These are phyloP conservation scores for Fraxinus anomala DNA, from an alignment of 257 asterid genomes.

Conservation along the genomic window DNA sequence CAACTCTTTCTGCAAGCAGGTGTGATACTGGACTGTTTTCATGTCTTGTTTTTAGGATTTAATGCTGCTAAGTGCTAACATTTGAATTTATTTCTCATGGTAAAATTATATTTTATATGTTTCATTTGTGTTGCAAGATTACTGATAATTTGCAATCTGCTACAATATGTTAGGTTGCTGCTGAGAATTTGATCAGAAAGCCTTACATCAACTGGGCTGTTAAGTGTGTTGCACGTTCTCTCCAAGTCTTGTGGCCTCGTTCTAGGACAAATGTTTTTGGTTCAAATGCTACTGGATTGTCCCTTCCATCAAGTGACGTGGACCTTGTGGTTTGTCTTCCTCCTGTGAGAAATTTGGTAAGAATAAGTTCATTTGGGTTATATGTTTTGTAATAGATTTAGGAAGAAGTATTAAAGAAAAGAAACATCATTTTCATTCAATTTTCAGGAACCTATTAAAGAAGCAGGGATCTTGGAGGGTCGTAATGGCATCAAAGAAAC, in stretches of 20 bases:
- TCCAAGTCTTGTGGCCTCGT: conserved; percentile 99
- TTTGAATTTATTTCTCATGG: conserved; percentile 22
- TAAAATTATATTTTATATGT: conserved; percentile 7
- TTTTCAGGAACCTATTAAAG: conserved; percentile 93
- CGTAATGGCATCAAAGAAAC: conserved; percentile 99
- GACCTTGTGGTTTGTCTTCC: conserved; percentile 98
- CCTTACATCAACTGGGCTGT: conserved; percentile 98
- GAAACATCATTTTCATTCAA: conserved; percentile 10
- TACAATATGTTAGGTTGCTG: conserved; percentile 63
- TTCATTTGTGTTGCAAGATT: conserved; percentile 25
- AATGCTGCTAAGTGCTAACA: conserved; percentile 16
- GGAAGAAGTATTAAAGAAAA: conserved; percentile 4
- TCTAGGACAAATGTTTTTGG: conserved; percentile 91
- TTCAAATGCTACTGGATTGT: conserved; percentile 94
- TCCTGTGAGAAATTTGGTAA: conserved; percentile 99
- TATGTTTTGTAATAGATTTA: background rate
- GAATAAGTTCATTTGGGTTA: conserved; percentile 27
- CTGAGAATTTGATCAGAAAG: conserved; percentile 82
- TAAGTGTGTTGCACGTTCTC: conserved; percentile 97
- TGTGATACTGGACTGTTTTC: conserved; percentile 33
- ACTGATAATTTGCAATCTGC: conserved; percentile 31
- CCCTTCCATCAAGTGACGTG: conserved; percentile 96
- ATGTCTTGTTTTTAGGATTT: conserved; percentile 10
- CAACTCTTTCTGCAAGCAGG: conserved; percentile 91
- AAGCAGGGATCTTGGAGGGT: conserved; percentile 99